Conservation (phyloP, 208 protist species). For the Leishmania gerbilli region DNA sequence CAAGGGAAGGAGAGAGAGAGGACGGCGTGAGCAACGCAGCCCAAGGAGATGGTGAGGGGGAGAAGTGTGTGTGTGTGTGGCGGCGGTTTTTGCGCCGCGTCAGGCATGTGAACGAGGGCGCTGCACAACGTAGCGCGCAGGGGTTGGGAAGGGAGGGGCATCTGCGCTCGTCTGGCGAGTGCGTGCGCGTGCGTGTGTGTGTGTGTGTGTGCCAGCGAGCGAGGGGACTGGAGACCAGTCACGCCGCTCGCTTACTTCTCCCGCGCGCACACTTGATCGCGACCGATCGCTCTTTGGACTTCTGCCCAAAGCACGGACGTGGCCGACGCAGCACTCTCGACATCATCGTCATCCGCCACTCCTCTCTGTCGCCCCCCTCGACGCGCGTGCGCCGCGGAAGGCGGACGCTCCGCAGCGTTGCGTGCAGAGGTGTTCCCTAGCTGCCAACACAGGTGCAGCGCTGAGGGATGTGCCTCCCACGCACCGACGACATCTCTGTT, state of each 20-base stretch:
- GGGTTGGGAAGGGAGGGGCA: not conserved
- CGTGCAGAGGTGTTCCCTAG: not conserved
- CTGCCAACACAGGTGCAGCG: too few relatives aligned
- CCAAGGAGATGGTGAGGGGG: not conserved
- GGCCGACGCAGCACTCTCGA: not conserved
- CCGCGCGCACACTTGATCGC: not conserved
- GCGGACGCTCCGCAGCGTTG: not conserved
- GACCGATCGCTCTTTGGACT: too few relatives aligned
- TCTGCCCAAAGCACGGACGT: not conserved
- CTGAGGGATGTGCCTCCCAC: not conserved
- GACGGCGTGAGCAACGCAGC: not conserved
- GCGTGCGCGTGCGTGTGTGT: not conserved
- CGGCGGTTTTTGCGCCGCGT: not conserved
- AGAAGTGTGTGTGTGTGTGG: too few relatives aligned
- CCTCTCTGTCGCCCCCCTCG: not conserved
- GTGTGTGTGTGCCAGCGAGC: not conserved
- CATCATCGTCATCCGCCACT: not conserved
- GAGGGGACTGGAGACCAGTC: not conserved
- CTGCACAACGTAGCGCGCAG: not conserved
- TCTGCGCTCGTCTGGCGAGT: not conserved
- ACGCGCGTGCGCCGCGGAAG: not conserved
- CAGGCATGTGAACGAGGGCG: not conserved
- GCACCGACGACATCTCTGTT: not conserved
- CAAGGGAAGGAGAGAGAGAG: not conserved
- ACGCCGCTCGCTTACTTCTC: not conserved